Conservation (phyloP, 2,329 filamentous ascomycete genomes). For the Pseudogymnoascus sp. region DNA sequence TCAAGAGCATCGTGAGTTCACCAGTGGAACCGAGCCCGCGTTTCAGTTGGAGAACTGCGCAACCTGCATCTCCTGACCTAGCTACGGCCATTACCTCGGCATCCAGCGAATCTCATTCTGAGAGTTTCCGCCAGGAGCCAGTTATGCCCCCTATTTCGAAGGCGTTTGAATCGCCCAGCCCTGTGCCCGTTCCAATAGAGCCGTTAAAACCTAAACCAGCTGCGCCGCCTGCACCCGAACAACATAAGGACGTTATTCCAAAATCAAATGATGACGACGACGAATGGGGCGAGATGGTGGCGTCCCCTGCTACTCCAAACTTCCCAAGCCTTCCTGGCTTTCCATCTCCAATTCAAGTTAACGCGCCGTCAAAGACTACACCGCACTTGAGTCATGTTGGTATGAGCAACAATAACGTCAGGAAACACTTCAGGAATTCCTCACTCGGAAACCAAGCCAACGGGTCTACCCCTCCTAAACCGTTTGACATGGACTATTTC, state of each 20-base stretch:
- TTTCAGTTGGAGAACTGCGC: background rate
- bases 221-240: background rate
- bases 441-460: background rate
- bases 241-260: background rate
- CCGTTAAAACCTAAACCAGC: background rate
- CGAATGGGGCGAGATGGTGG: constrained; percentile 35
- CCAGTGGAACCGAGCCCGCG: background rate
- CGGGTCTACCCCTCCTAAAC: background rate
- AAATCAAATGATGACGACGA: constrained; percentile 25
- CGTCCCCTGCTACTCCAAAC: constrained; percentile 25
- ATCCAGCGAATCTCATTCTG: background rate
- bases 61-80: background rate
- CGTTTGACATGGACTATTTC: background rate
- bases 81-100: background rate
- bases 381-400: background rate
- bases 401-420: background rate
- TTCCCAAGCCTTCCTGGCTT: constrained; percentile 10
- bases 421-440: background rate
- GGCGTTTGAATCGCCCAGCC: background rate
- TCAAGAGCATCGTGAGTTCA: background rate
- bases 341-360: background rate
- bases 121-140: background rate
- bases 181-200: background rate
- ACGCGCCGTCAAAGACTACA: background rate
- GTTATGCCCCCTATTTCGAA: background rate